Evolutionary conservation across 2,329 filamentous ascomycete species (phyloP), one percentile per base, ranked within the genome.

Genomic region (Parastagonospora avenae): DNA sequence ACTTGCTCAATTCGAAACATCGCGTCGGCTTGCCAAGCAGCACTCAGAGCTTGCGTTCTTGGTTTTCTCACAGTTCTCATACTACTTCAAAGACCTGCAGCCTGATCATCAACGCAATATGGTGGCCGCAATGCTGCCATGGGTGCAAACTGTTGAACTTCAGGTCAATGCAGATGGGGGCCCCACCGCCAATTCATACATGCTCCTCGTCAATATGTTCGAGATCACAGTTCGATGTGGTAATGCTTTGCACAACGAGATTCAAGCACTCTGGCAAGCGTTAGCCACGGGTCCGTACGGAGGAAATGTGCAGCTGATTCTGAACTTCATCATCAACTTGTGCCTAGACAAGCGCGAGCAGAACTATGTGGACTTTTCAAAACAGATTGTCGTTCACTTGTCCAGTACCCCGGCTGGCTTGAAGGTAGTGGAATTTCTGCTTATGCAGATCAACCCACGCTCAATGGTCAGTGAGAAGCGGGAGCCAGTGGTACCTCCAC

Each of bases 331-430:
- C 73, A 97, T 99, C 74, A 87, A 87, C 27, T 82, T 97, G 4
- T 99, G 94, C 63, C 79, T 99, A 9, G 94, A 99, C 66, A 87
- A 93, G 29, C 87, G 93, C 42, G 95, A 99, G 72, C 94, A 99
- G 66, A 97, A 97, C 64, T 99, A 97, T 72, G 93, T 99, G 48
- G 91, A 97, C 63, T 96, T 95, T 68, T 93, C 93, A 4, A 99
- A 97, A 77, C 94, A 99, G 73, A 94, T 99, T 45, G 92, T 97
- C 12, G 95, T 99, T 0, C 97, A 97, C 71, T 74, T 99, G 4
- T 95, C 94, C 0, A 94, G 91, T 59, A 96, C 83, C 67, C 89
- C 75, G 69, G 86, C 92, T 2, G 92, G 92, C 0, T 88, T 90
- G 41, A 95, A 96, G 66, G 92, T 99, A 2, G 88, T 99, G 9